Evolutionary conservation across 140 eudicot species (phyloP), one percentile per base, ranked within the genome.

Genomic region (Bidens hawaiensis): DNA sequence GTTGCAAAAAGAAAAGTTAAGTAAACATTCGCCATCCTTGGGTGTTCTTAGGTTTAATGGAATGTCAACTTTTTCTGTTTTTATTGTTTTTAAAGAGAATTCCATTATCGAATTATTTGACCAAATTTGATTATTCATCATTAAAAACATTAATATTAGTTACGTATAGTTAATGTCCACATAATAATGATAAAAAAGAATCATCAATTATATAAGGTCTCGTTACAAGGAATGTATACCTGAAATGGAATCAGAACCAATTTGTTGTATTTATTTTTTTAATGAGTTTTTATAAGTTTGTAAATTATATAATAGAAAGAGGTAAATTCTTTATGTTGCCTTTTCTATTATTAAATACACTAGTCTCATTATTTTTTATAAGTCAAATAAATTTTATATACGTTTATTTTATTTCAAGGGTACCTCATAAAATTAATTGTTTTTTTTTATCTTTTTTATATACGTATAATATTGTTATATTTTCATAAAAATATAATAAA

Each of bases 41-140:
- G 64, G 42, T 2, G 74, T 56, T 68, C 58, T 55, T 38, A 23
- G 56, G 46, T 27, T 67, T 57, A 57, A 57, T 56, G 59, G 59
- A 57, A 43, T 68, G 74, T 68, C 74, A 56, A 68, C 74, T 68
- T n/a, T 67, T 43, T 27, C 27, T 47, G 13, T 46, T 45, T 46
- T 5, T 31, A 31, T 5, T n/a, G n/a, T n/a, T n/a, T n/a, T n/a
- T 53, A 22, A 53, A 40, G 46, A 26, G 25, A 55, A 55, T 68
- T 19, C 46, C 52, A 57, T 43, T 43, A 68, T 68, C 57, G 21
- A 43, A 56, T 15, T 30, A 12, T 56, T 68, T 56, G 66, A 68
- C 59, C 33, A 14, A 8, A 43, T 16, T 54, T 42, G 22, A 43
- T 30, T 43, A 68, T 56, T 45, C 18, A 19, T 15, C 3, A 15